Conservation (phyloP, 1,139 yeast species). For the Saccharomyces hybrid region DNA sequence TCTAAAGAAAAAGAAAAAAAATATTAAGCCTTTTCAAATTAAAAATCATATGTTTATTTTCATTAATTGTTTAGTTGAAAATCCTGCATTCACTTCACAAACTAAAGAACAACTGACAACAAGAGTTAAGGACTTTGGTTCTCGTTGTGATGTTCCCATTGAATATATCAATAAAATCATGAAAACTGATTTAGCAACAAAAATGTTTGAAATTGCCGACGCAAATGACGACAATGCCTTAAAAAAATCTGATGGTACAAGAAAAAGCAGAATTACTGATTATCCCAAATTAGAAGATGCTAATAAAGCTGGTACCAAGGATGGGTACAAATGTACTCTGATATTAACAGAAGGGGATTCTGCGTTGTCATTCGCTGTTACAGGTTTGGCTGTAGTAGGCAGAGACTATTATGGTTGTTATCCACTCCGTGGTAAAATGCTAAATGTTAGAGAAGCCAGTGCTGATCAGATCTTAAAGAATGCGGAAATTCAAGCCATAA, state of each 20-base stretch:
- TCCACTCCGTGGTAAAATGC: constrained; percentile 89
- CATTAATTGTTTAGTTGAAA: constrained; percentile 85
- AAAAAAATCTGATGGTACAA: constrained; percentile 82
- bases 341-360: constrained; percentile 97
- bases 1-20: constrained; percentile 59
- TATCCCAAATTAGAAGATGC: constrained; percentile 93
- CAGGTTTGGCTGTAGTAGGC: constrained; percentile 93
- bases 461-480: constrained; percentile 89
- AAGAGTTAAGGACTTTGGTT: constrained; percentile 81
- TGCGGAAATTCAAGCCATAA: constrained; percentile 89
- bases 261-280: constrained; percentile 78
- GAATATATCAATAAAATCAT: constrained; percentile 64
- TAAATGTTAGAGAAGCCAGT: constrained; percentile 94
- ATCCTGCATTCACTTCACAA: constrained; percentile 96
- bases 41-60: constrained; percentile 85
- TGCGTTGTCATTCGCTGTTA: constrained; percentile 85
- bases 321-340: constrained; percentile 85
- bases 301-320: constrained; percentile 90
- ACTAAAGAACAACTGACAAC: constrained; percentile 95
- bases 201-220: constrained; percentile 72
- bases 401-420: constrained; percentile 93
- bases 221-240: constrained; percentile 84
- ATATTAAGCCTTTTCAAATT: constrained; percentile 82
- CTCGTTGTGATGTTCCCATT: constrained; percentile 63
- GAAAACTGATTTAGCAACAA: constrained; percentile 76